phyloP scores from a whole-genome alignment of 192 early-diverging fungal species.

The Umbelopsis sp. region DNA sequence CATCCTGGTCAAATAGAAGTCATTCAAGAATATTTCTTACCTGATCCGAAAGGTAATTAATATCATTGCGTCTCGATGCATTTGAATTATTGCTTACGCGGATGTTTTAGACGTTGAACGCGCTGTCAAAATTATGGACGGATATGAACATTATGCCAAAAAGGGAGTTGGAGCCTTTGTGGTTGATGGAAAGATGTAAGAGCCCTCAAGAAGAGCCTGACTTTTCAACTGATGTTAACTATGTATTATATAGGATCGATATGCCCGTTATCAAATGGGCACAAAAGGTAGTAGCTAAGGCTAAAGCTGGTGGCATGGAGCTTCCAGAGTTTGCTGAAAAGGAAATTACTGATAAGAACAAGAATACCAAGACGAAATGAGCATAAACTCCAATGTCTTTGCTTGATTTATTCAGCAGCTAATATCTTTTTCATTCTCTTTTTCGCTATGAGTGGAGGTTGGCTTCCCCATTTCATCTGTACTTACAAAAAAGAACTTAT shows the following conservation, averaged over 20 bases:
- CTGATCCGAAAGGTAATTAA: conserved; percentile 59
- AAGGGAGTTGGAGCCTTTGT: conserved; percentile 89
- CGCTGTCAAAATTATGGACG: conserved; percentile 73
- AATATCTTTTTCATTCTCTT: background rate
- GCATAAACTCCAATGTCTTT: too few species aligned
- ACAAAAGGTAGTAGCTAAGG: conserved; percentile 66
- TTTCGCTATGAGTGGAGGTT: background rate
- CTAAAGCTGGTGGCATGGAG: conserved; percentile 59
- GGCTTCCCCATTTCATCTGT: background rate
- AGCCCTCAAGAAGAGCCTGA: conserved; percentile 13
- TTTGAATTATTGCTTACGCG: background rate
- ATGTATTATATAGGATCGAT: conserved; percentile 58
- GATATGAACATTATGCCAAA: conserved; percentile 62
- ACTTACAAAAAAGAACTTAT: background rate
- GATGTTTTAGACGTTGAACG: conserved; percentile 56
- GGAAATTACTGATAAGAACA: conserved; percentile 8
- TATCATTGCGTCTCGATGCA: too few species aligned
- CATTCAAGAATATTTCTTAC: conserved; percentile 81
- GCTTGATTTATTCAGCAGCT: too few species aligned
- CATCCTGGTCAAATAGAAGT: conserved; percentile 87
- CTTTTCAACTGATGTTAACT: background rate
- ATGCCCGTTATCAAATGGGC: conserved; percentile 94
- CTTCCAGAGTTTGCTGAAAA: conserved; percentile 30
- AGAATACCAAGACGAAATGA: conserved; percentile 19
- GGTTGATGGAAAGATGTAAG: conserved; percentile 90